A percentile compares a stretch with the other conserved stretches of the same genome.
These are phyloP conservation scores for Pyrus hybrid DNA, from an alignment of 331 rosid genomes.

Conservation along the genomic window DNA sequence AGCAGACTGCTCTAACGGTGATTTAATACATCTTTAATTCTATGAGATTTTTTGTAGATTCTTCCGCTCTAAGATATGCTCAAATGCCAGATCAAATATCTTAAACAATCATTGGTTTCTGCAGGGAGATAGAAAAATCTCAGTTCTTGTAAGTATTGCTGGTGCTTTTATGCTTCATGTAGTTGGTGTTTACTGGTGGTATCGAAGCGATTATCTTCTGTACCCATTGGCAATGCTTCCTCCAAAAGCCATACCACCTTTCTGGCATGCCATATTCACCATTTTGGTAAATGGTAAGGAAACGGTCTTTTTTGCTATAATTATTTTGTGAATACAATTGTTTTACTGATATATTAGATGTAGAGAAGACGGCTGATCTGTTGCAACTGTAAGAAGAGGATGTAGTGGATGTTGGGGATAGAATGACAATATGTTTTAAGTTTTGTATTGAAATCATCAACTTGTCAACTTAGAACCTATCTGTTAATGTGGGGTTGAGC, in stretches of 20 bases:
- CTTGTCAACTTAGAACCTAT: neutral
- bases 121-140: conserved; percentile 77
- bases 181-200: conserved; percentile 71
- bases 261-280: conserved; percentile 84
- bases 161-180: conserved; percentile 59
- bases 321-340: neutral
- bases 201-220: conserved; percentile 57
- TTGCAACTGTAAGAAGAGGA: conserved; percentile 2
- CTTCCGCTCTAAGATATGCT: neutral
- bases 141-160: conserved; percentile 42
- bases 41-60: neutral
- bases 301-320: no score
- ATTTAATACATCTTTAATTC: neutral
- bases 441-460: neutral
- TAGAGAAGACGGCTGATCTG: neutral
- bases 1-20: conserved; percentile 94
- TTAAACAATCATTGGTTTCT: conserved; percentile 23
- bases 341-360: neutral
- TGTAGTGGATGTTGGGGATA: conserved; percentile 14
- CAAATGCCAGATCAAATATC: no score
- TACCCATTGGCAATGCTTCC: conserved; percentile 72
- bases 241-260: conserved; percentile 62
- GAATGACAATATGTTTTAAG: conserved; percentile 1
- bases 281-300: conserved; percentile 90
- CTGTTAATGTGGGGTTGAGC: neutral